These are phyloP conservation scores for Chlorophyllum brunneum DNA, from an alignment of 768 basidiomycete species.

Conservation along the genomic window DNA sequence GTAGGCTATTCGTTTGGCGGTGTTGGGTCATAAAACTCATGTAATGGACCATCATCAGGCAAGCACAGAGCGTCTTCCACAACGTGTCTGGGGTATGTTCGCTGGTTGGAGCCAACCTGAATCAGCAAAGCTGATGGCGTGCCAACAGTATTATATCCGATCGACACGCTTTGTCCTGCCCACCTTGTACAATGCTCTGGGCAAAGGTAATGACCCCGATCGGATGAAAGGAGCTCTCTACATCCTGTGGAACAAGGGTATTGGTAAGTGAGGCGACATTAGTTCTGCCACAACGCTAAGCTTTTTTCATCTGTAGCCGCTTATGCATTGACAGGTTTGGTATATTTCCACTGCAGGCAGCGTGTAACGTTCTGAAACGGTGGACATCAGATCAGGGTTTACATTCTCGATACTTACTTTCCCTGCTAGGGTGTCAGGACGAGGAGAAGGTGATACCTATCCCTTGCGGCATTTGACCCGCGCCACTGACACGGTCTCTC, in stretches of 20 bases:
- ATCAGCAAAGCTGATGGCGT: conserved; percentile 12
- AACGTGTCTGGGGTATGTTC: conserved; percentile 58
- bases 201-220: conserved; percentile 81
- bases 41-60: conserved; percentile 33
- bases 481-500: conserved; percentile 4
- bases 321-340: conserved; percentile 65
- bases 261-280: conserved; percentile 36
- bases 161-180: conserved; percentile 67
- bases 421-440: conserved; percentile 72
- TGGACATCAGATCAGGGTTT: conserved; percentile 46
- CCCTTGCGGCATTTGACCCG: background rate
- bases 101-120: conserved; percentile 6
- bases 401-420: conserved; percentile 53
- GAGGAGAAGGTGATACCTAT: conserved; percentile 67
- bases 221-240: conserved; percentile 94
- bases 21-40: background rate
- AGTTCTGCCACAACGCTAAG: background rate
- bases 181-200: conserved; percentile 54
- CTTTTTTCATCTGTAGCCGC: conserved; percentile 37
- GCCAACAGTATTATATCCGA: conserved; percentile 58
- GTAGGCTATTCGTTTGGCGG: conserved; percentile 34
- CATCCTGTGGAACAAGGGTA: conserved; percentile 69
- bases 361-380: conserved; percentile 5
- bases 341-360: background rate
- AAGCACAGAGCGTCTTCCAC: conserved; percentile 63